Conservation (phyloP, 169 alveolate species). For the Plasmodium vivax region DNA sequence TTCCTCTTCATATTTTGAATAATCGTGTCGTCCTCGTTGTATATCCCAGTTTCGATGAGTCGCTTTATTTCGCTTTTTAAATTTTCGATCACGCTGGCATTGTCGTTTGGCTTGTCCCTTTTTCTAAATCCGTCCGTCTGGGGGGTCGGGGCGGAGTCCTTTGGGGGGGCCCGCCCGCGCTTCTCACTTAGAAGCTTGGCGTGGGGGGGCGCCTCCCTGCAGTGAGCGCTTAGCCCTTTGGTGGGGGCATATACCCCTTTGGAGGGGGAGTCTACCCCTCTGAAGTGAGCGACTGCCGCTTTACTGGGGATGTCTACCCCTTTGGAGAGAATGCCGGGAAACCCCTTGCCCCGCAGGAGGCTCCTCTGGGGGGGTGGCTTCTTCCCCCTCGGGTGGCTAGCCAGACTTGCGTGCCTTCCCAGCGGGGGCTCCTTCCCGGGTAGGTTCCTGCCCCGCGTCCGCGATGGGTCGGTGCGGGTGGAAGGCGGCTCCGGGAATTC, state of each 20-base stretch:
- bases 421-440: background rate
- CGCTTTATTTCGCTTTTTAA: conserved; percentile 52
- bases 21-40: conserved; percentile 50
- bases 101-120: background rate
- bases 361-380: background rate
- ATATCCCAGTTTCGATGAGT: conserved; percentile 51
- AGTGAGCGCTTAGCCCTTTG: background rate
- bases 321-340: background rate
- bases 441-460: background rate
- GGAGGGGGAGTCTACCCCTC: too few species aligned
- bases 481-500: background rate
- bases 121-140: background rate
- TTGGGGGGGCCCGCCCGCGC: background rate
- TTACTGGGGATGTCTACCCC: too few species aligned
- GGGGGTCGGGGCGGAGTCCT: background rate
- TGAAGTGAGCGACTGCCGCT: background rate
- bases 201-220: background rate
- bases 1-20: conserved; percentile 49
- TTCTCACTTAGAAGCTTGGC: background rate
- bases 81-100: conserved; percentile 17
- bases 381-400: background rate
- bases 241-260: background rate
- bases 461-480: background rate
- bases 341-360: background rate
- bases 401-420: background rate